These are phyloP conservation scores for Cystobasidium pallidum DNA, from an alignment of 1,284 basidiomycete genomes.

Conservation along the genomic window DNA sequence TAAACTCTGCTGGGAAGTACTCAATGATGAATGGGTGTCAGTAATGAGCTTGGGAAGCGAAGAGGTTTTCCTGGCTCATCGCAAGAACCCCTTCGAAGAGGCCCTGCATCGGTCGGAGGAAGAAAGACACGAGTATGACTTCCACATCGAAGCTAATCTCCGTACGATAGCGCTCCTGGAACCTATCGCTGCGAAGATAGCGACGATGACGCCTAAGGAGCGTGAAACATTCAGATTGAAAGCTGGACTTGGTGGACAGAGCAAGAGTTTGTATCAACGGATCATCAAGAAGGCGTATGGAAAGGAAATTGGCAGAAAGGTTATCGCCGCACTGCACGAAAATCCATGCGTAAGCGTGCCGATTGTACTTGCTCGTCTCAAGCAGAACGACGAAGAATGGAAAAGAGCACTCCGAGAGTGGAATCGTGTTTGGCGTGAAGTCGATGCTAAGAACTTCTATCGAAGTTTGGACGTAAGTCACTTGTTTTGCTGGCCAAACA, in stretches of 20 bases:
- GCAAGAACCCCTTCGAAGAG: slow-evolving; percentile 97
- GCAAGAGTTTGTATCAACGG: slow-evolving; percentile 87
- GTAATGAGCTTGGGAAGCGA: slow-evolving; percentile 97
- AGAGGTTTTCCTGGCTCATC: slow-evolving; percentile 87
- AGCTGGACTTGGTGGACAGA: slow-evolving; percentile 84
- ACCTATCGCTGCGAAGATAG: slow-evolving; percentile 82
- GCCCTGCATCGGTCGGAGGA: slow-evolving; percentile 96
- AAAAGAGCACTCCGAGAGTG: slow-evolving; percentile 91
- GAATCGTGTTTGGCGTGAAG: slow-evolving; percentile 96
- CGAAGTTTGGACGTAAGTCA: slow-evolving; percentile 67
- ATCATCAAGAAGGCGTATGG: slow-evolving; percentile 96
- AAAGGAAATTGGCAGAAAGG: slow-evolving; percentile 75
- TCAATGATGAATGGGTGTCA: slow-evolving; percentile 96
- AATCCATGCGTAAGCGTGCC: slow-evolving; percentile 88
- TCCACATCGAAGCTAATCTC: slow-evolving; percentile 88
- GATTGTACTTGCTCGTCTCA: slow-evolving; percentile 85
- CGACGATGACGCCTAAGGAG: slow-evolving; percentile 87
- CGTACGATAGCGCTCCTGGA: slow-evolving; percentile 92
- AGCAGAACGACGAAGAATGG: slow-evolving; percentile 98
- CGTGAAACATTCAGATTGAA: slow-evolving; percentile 80
- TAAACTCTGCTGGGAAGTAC: slow-evolving; percentile 90
- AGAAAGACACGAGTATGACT: slow-evolving; percentile 97
- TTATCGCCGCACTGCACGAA: slow-evolving; percentile 89
- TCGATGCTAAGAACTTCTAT: slow-evolving; percentile 96
- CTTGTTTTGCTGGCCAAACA: background rate